Conservation (phyloP, 1,284 basidiomycete genomes). For the Earliella scabrosa region DNA sequence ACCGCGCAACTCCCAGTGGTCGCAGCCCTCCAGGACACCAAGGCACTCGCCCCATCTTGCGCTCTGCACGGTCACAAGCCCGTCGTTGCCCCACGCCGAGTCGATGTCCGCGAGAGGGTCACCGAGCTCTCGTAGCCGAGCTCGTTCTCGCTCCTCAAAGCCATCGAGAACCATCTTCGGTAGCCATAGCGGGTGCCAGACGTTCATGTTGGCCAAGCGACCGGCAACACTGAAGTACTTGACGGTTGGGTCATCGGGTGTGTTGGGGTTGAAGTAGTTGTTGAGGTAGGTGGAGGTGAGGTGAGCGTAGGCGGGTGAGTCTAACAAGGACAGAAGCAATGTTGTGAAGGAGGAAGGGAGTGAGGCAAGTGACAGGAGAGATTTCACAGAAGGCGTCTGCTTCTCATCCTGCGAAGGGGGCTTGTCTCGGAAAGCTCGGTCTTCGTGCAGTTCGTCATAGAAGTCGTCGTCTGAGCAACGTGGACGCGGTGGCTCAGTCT, state of each 20-base stretch:
- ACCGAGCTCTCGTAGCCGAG: slow-evolving; percentile 36
- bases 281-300: slow-evolving; percentile 88
- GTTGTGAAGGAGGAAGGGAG: slow-evolving; percentile 86
- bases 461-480: not conserved
- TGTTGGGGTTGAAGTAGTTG: slow-evolving; percentile 89
- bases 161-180: slow-evolving; percentile 94
- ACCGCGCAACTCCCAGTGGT: slow-evolving; percentile 98
- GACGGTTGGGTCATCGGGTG: slow-evolving; percentile 84
- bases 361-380: slow-evolving; percentile 48
- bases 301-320: slow-evolving; percentile 97
- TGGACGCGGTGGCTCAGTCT: slow-evolving; percentile 27
- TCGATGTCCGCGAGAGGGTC: slow-evolving; percentile 34
- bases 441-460: not conserved
- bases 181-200: slow-evolving; percentile 97
- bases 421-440: not conserved
- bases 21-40: slow-evolving; percentile 87
- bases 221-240: slow-evolving; percentile 94
- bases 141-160: slow-evolving; percentile 60
- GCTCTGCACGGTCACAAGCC: slow-evolving; percentile 88
- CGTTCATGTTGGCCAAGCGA: slow-evolving; percentile 69
- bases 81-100: slow-evolving; percentile 90
- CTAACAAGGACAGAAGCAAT: slow-evolving; percentile 89
- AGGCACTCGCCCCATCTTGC: slow-evolving; percentile 95
- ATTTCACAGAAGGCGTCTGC: slow-evolving; percentile 33
- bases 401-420: not conserved